These are phyloP conservation scores for Ascobolus immersus DNA, from an alignment of 495 filamentous ascomycete genomes.

Conservation along the genomic window DNA sequence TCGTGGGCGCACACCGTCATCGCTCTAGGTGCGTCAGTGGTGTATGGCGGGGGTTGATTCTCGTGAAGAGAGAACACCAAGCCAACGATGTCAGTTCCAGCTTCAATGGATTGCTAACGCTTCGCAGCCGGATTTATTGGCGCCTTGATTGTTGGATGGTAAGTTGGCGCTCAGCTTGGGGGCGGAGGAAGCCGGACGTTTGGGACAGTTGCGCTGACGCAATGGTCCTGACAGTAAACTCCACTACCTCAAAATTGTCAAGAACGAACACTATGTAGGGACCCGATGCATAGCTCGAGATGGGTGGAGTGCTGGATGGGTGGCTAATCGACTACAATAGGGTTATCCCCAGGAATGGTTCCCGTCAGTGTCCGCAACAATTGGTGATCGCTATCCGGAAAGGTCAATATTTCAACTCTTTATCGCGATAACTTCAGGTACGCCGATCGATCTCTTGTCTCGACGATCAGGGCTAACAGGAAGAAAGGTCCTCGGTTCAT, in stretches of 20 bases:
- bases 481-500: conserved; percentile 58
- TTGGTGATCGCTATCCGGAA: conserved; percentile 93
- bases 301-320: neutral
- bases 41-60: too few species aligned
- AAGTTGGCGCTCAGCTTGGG: conserved; percentile 2
- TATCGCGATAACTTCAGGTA: conserved; percentile 84
- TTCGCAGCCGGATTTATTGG: conserved; percentile 58
- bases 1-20: conserved; percentile 63
- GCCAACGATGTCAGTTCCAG: neutral
- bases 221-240: conserved; percentile 25
- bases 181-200: neutral
- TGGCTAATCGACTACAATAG: conserved; percentile 13
- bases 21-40: conserved; percentile 46
- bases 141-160: conserved; percentile 61
- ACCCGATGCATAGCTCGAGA: too few species aligned
- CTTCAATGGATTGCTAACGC: conserved; percentile 4
- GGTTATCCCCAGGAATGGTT: conserved; percentile 98
- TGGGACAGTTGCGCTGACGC: too few species aligned
- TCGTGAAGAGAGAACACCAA: too few species aligned
- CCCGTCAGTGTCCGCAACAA: conserved; percentile 93
- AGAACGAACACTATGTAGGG: conserved; percentile 79
- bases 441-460: conserved; percentile 2
- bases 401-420: conserved; percentile 90
- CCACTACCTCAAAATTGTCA: conserved; percentile 89
- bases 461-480: neutral